These are phyloP conservation scores for Xerophyta viscosa DNA, from an alignment of 106 monocot genomes.

Conservation along the genomic window DNA sequence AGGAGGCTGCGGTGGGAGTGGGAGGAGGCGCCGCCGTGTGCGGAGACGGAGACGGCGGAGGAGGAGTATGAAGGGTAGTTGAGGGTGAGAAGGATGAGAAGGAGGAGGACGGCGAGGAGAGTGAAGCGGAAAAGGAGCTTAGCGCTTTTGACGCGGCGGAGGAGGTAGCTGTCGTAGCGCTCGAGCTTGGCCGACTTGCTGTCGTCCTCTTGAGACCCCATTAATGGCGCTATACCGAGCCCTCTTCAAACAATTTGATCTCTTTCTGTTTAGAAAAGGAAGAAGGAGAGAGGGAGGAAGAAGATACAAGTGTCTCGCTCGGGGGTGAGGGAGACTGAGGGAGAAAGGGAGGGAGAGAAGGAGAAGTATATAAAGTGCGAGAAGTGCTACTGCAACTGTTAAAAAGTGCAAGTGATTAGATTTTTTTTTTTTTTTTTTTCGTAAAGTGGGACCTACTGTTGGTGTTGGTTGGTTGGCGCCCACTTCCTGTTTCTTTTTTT, in stretches of 20 bases:
- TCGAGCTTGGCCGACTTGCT: slow-evolving; percentile 33
- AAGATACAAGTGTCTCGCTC: too few relatives aligned
- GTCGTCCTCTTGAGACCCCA: slow-evolving; percentile 20
- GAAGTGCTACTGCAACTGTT: too few relatives aligned
- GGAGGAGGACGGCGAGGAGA: slow-evolving; percentile 13
- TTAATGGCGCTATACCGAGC: neutral
- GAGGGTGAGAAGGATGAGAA: slow-evolving; percentile 26
- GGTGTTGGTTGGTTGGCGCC: too few relatives aligned
- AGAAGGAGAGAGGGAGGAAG: too few relatives aligned
- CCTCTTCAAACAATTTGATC: neutral
- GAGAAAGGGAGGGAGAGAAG: too few relatives aligned
- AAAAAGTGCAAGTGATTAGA: too few relatives aligned
- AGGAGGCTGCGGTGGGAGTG: slow-evolving; percentile 5
- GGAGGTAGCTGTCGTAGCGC: slow-evolving; percentile 32
- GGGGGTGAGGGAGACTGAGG: too few relatives aligned
- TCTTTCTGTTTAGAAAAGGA: neutral
- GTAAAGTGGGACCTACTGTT: too few relatives aligned
- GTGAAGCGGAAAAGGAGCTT: slow-evolving; percentile 33
- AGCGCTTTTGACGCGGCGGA: slow-evolving; percentile 27
- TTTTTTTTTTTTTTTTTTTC: too few relatives aligned
- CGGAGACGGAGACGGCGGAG: neutral
- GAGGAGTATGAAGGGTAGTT: slow-evolving; percentile 14
- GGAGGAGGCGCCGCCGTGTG: neutral
- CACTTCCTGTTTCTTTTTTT: too few relatives aligned
- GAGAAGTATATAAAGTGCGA: too few relatives aligned